Evolutionary conservation across 2,329 filamentous ascomycete genomes (phyloP).

Genomic region (Tolypocladium pustulatum): DNA sequence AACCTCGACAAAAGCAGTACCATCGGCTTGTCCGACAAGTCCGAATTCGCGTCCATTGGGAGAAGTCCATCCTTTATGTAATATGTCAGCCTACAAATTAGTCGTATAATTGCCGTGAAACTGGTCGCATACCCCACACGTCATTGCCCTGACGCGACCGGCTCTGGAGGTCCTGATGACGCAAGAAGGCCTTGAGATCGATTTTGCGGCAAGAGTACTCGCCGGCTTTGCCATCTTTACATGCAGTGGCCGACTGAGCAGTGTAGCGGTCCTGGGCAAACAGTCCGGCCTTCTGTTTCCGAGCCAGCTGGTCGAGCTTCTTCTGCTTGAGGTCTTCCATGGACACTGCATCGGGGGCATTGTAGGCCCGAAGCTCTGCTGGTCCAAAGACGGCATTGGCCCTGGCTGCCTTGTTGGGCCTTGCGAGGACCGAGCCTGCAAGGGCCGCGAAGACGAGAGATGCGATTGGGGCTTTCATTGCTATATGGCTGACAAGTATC

Average conservation of each 20-base stretch:
- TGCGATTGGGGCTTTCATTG: slow-evolving; percentile 1
- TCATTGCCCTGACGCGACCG: slow-evolving; percentile 26
- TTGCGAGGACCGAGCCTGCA: slow-evolving; percentile 1
- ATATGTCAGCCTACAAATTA: neutral
- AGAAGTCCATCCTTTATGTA: slow-evolving; percentile 29
- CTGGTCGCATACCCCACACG: slow-evolving; percentile 16
- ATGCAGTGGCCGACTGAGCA: slow-evolving; percentile 7
- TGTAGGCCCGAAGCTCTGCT: slow-evolving; percentile 5
- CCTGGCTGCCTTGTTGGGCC: neutral
- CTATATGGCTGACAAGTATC: neutral
- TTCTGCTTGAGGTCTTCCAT: slow-evolving; percentile 4
- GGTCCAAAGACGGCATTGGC: neutral
- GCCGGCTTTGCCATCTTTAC: slow-evolving; percentile 20
- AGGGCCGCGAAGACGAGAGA: slow-evolving; percentile 2
- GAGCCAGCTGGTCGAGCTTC: slow-evolving; percentile 3
- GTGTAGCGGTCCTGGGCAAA: slow-evolving; percentile 10
- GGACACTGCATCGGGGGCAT: slow-evolving; percentile 6
- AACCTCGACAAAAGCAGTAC: slow-evolving; percentile 39
- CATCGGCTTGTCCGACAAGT: slow-evolving; percentile 37
- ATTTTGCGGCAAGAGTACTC: slow-evolving; percentile 25
- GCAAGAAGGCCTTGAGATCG: slow-evolving; percentile 26
- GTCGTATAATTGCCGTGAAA: neutral
- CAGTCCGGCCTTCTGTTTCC: slow-evolving; percentile 3
- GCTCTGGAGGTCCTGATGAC: slow-evolving; percentile 25
- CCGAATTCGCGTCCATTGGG: slow-evolving; percentile 36